Conservation (phyloP, 139 green algal species). For the Nannochloris sp. region DNA sequence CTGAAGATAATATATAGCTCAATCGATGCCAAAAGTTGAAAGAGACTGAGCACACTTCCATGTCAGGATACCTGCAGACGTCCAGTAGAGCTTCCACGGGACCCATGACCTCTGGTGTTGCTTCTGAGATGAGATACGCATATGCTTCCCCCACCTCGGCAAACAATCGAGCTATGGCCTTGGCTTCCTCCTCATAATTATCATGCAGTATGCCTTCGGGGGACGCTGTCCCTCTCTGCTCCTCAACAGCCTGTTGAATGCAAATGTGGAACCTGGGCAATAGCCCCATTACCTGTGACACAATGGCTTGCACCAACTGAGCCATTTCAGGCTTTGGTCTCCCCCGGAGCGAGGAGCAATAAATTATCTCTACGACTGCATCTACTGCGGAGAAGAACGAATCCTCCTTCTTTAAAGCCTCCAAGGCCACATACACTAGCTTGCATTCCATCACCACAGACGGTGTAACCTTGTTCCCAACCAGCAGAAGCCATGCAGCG, state of each 20-base stretch:
- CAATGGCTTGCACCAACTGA: conserved; percentile 58
- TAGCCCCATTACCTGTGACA: conserved; percentile 71
- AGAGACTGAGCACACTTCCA: conserved; percentile 59
- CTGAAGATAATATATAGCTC: conserved; percentile 26
- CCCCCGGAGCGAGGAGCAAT: conserved; percentile 17
- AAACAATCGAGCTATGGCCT: conserved; percentile 87
- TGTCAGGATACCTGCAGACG: conserved; percentile 68
- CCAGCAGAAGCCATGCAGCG: conserved; percentile 65
- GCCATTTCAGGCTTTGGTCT: conserved; percentile 40
- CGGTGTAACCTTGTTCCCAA: conserved; percentile 8
- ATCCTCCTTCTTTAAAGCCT: conserved; percentile 40
- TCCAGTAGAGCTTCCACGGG: conserved; percentile 82
- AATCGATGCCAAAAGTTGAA: conserved; percentile 92
- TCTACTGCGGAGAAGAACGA: conserved; percentile 74
- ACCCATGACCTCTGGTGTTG: conserved; percentile 18
- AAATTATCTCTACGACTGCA: conserved; percentile 47
- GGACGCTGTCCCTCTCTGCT: conserved; percentile 7
- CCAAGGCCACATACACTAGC: conserved; percentile 52
- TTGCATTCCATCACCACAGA: conserved; percentile 11
- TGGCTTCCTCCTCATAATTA: conserved; percentile 74
- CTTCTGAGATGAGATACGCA: conserved; percentile 49
- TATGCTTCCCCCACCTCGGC: conserved; percentile 86
- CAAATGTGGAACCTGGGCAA: conserved; percentile 53
- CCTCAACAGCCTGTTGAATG: conserved; percentile 25
- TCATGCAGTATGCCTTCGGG: conserved; percentile 16